Base-by-base conservation (phyloP, 768 basidiomycete genomes). In the Termitomyces sp. region DNA sequence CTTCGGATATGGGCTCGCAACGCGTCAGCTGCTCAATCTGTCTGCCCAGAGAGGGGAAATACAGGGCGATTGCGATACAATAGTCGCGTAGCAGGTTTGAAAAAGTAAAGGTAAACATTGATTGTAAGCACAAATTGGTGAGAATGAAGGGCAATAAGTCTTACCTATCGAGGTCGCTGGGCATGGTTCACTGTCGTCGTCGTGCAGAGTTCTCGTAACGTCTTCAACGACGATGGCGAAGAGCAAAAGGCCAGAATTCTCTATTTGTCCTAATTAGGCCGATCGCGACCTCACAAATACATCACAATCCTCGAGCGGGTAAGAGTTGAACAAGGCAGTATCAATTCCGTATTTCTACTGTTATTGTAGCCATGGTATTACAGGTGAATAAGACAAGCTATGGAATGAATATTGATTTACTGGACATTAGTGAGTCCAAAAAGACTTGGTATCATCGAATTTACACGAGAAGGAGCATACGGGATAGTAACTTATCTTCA, bases 1-100 rank as follows among this genome's bases (percentile, higher is more conserved):
- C 90, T 72, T 99, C 96, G 27, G 94, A 91, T 65, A 99, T 95
- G 57, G 90, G 90, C 66, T 97, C 92, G 74, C 96, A 98, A 58
- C 90, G 88, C 69, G 86, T 84, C 50, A 98, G 84, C 69, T 96
- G 94, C 62, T 88, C 92, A 59, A 98, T 98, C 78, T 98, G 95
- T 69, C 94, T 97, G 71, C 53, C 46, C 36, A 29, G 52, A 59
- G 49, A 50, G 36, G 39, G 54, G 41, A 55, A 42, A 31, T 14
- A 20, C 47, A 13, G 49, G 20, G 48, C 53, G 36, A 32, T 55
- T 52, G 55, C 49, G 48, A 55, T 43, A 18, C 39, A 24, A 22
- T 31, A 37, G 39, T 31, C 47, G 55, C 42, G 51, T 36, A 32
- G 50, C 16, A 4, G 55, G 46, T 60, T 55, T 41, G 9, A 31